phyloP scores from a whole-genome alignment of 2,329 filamentous ascomycete species.

The Talaromyces sp. region DNA sequence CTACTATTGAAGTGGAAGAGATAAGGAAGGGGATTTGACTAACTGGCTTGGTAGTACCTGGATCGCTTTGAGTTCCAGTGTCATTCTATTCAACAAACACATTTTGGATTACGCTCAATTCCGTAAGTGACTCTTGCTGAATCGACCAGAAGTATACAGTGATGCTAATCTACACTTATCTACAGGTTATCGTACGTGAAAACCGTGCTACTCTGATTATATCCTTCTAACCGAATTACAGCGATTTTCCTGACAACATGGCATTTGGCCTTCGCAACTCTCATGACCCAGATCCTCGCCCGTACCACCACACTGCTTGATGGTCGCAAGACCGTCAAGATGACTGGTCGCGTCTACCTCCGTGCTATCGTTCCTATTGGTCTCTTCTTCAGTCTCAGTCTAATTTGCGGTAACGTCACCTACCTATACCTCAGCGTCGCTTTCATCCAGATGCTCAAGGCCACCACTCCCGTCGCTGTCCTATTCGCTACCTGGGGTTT shows the following conservation, averaged over 20 bases:
- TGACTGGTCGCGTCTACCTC: slow-evolving; percentile 91
- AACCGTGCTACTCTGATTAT: background rate
- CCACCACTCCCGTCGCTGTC: slow-evolving; percentile 90
- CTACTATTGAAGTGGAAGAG: background rate
- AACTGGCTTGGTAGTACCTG: slow-evolving; percentile 62
- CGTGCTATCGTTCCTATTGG: slow-evolving; percentile 93
- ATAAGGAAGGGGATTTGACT: slow-evolving; percentile 9
- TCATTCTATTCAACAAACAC: slow-evolving; percentile 99
- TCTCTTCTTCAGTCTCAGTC: slow-evolving; percentile 88
- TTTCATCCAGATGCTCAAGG: slow-evolving; percentile 99
- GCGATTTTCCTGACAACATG: slow-evolving; percentile 80
- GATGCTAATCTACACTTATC: slow-evolving; percentile 10
- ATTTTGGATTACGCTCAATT: slow-evolving; percentile 84
- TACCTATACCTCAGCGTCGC: slow-evolving; percentile 94
- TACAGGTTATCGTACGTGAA: slow-evolving; percentile 46
- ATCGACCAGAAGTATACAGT: slow-evolving; percentile 6
- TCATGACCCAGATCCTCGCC: slow-evolving; percentile 92
- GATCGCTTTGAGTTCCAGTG: slow-evolving; percentile 88
- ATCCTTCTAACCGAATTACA: slow-evolving; percentile 25
- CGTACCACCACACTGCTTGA: slow-evolving; percentile 87
- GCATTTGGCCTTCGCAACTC: slow-evolving; percentile 86
- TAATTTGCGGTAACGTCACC: slow-evolving; percentile 94
- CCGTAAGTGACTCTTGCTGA: slow-evolving; percentile 52
- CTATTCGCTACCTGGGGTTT: slow-evolving; percentile 85
- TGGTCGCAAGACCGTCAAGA: slow-evolving; percentile 92